A percentile compares a stretch with the other conserved stretches of the same genome.
These are phyloP conservation scores for Insectozyma bohioensis DNA, from an alignment of 1,139 yeast genomes.

Conservation along the genomic window DNA sequence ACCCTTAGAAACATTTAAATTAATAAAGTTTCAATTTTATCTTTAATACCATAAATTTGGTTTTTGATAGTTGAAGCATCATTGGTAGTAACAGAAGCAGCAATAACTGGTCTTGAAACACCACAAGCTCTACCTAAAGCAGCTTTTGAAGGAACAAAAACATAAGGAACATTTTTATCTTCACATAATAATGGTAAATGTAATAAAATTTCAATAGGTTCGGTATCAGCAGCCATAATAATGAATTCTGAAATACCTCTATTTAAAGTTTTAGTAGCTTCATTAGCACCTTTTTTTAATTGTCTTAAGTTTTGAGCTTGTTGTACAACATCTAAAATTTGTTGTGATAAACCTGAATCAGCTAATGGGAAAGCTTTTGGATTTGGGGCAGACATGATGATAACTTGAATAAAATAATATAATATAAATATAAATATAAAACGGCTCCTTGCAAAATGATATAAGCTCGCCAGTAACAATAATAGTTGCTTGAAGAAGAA, in stretches of 20 bases:
- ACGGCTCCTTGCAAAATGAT: slow-evolving; percentile 63
- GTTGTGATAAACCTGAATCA: slow-evolving; percentile 92
- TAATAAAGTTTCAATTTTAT: slow-evolving; percentile 96
- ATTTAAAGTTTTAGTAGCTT: slow-evolving; percentile 98
- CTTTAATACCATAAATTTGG: slow-evolving; percentile 97
- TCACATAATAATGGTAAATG: slow-evolving; percentile 98
- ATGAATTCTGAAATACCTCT: slow-evolving; percentile 99
- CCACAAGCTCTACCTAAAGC: slow-evolving; percentile 99
- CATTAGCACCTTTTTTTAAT: slow-evolving; percentile 99
- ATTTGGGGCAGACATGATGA: slow-evolving; percentile 69
- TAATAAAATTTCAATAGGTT: slow-evolving; percentile 97
- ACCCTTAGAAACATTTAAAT: too few relatives aligned
- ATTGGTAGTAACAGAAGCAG: slow-evolving; percentile 97
- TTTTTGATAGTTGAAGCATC: slow-evolving; percentile 97
- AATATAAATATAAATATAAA: slow-evolving; percentile 4
- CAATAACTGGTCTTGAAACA: slow-evolving; percentile 98
- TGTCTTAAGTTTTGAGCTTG: slow-evolving; percentile 98
- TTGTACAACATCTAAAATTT: slow-evolving; percentile 95
- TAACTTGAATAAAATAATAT: slow-evolving; percentile 1
- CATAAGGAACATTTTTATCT: slow-evolving; percentile 99
- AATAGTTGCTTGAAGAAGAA: slow-evolving; percentile 3
- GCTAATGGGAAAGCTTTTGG: slow-evolving; percentile 99
- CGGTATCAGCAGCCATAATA: slow-evolving; percentile 99
- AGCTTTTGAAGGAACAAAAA: slow-evolving; percentile 96
- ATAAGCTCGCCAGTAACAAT: slow-evolving; percentile 46